Percentiles rank a stretch among this genome's conserved stretches.
phyloP scores from a whole-genome alignment of 129 eudicot genomes.

The Helianthus tuberosus region DNA sequence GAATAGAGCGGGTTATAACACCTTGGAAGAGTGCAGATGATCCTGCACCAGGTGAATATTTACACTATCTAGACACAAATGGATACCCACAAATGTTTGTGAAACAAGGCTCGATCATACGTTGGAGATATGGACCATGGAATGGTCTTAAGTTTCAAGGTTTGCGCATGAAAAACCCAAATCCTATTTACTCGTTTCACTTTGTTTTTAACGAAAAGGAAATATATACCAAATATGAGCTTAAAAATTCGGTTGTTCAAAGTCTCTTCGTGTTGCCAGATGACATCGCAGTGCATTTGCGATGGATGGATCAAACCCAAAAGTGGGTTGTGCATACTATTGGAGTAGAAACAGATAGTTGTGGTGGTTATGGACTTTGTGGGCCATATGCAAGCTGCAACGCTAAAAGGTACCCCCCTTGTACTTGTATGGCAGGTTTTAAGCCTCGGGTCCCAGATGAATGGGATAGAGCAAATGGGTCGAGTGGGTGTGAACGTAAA shows the following conservation, averaged over 20 bases:
- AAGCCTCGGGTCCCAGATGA: constrained; percentile 9
- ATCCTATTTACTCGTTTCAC: neutral
- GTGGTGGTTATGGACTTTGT: constrained; percentile 40
- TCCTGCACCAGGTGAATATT: constrained; percentile 39
- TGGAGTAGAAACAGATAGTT: constrained; percentile 6
- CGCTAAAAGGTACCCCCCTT: constrained; percentile 10
- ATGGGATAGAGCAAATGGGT: constrained; percentile 32
- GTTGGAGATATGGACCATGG: constrained; percentile 26
- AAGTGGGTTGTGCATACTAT: constrained; percentile 16
- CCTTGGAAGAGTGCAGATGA: constrained; percentile 43
- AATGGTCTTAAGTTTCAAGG: constrained; percentile 29
- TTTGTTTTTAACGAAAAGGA: constrained; percentile 24
- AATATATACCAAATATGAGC: constrained; percentile 19
- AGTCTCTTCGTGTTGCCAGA: constrained; percentile 8
- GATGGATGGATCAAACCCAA: constrained; percentile 20
- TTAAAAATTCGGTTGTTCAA: constrained; percentile 4
- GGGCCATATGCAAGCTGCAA: constrained; percentile 41
- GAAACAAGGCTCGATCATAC: constrained; percentile 8
- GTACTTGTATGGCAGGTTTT: constrained; percentile 39
- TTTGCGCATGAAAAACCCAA: neutral
- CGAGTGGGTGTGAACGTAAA: constrained; percentile 37
- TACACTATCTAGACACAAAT: neutral
- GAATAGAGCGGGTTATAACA: constrained; percentile 18
- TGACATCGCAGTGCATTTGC: constrained; percentile 16
- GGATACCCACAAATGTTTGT: constrained; percentile 38